These are phyloP conservation scores for Wallemia mellicola DNA, from an alignment of 1,284 basidiomycete species.

Conservation along the genomic window DNA sequence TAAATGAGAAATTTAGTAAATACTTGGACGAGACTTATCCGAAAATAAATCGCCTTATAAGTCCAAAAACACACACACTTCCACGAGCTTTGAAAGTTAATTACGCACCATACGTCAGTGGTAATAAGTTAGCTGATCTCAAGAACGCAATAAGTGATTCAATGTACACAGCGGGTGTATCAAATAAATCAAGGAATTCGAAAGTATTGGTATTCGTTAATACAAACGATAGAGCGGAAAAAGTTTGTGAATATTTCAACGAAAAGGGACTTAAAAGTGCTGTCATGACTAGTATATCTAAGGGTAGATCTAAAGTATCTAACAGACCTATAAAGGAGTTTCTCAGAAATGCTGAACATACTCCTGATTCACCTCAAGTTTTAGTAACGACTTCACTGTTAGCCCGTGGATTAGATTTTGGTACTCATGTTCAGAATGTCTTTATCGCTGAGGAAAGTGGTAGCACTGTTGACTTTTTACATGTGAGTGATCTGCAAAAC, in stretches of 20 bases:
- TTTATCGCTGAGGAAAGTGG: conserved; percentile 56
- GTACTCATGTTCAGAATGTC: conserved; percentile 38
- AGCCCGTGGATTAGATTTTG: conserved; percentile 67
- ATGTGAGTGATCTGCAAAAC: conserved; percentile 13
- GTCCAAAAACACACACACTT: neutral
- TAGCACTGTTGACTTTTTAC: conserved; percentile 64
- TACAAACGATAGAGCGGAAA: conserved; percentile 31
- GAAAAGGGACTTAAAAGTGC: conserved; percentile 32
- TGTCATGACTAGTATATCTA: conserved; percentile 28
- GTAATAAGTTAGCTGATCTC: neutral
- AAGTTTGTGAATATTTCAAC: conserved; percentile 26
- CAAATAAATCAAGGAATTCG: conserved; percentile 5
- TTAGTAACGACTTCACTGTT: conserved; percentile 66
- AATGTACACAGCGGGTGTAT: neutral
- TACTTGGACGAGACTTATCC: neutral
- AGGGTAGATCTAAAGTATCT: conserved; percentile 27
- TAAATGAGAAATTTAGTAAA: neutral
- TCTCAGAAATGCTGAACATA: conserved; percentile 17
- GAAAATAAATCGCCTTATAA: neutral
- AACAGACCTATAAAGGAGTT: conserved; percentile 41
- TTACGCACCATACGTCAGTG: neutral
- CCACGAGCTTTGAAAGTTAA: neutral
- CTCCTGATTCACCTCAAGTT: conserved; percentile 24
- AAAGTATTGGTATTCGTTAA: conserved; percentile 59
- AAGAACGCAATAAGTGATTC: neutral